phyloP scores from a whole-genome alignment of 1,284 basidiomycete species.

The Apiotrichum akiyoshidainum region DNA sequence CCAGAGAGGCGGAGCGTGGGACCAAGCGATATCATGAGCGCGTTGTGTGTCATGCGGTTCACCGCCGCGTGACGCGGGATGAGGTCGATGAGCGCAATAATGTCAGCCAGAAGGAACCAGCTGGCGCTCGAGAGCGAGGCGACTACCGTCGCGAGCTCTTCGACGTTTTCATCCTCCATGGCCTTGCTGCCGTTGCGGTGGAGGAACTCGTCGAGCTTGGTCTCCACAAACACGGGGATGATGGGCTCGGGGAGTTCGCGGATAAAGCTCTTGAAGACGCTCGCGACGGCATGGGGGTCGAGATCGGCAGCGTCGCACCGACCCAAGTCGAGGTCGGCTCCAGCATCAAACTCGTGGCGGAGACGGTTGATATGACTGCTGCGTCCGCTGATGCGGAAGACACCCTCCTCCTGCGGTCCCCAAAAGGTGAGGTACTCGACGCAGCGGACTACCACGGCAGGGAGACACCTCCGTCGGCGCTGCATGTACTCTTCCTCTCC shows the following conservation, averaged over 20 bases:
- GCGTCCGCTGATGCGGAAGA: conserved; percentile 51
- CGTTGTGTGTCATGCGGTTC: conserved; percentile 48
- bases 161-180: conserved; percentile 11
- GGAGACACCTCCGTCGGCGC: conserved; percentile 39
- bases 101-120: conserved; percentile 51
- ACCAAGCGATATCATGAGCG: conserved; percentile 44
- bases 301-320: conserved; percentile 73
- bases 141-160: conserved; percentile 31
- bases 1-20: conserved; percentile 44
- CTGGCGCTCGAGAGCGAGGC: conserved; percentile 39
- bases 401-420: conserved; percentile 51
- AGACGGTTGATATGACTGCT: conserved; percentile 66
- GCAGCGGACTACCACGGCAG: conserved; percentile 46
- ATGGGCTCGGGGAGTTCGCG: conserved; percentile 70
- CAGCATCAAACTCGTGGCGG: conserved; percentile 76
- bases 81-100: conserved; percentile 44
- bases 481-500: conserved; percentile 27
- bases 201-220: conserved; percentile 64
- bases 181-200: neutral
- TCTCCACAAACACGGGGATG: conserved; percentile 64
- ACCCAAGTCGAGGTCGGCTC: conserved; percentile 77
- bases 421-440: conserved; percentile 49
- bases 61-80: conserved; percentile 35
- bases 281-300: conserved; percentile 87
- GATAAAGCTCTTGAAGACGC: conserved; percentile 57